phyloP scores from a whole-genome alignment of 2,329 filamentous ascomycete genomes.

The Fusarium tjaetaba region DNA sequence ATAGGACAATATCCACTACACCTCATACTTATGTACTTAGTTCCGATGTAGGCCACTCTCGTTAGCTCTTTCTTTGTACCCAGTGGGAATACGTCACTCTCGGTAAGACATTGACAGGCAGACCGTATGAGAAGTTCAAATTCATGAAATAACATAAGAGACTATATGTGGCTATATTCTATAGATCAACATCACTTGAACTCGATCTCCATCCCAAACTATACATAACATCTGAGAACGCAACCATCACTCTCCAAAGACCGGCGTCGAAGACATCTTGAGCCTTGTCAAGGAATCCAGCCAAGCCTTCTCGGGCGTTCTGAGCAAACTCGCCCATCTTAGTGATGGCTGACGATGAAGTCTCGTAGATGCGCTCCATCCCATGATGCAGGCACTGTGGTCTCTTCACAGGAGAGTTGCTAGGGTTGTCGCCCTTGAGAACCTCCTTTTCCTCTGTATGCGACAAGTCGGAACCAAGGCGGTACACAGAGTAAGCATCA shows the following conservation, averaged over 20 bases:
- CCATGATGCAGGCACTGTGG: neutral
- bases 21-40: neutral
- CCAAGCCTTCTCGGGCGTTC: neutral
- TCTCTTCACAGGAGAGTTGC: neutral
- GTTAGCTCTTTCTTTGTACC: no score
- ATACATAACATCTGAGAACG: neutral
- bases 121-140: no score
- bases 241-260: conserved; percentile 9
- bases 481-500: neutral
- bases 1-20: neutral
- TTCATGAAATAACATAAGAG: neutral
- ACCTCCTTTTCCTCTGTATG: neutral
- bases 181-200: neutral
- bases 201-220: neutral
- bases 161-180: neutral
- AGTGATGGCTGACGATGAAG: neutral
- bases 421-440: neutral
- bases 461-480: neutral
- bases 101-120: neutral
- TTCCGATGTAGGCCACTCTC: no score
- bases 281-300: neutral
- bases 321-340: neutral
- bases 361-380: neutral
- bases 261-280: conserved; percentile 4
- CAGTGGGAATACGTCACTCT: fast-evolving